Evolutionary conservation across 2,329 filamentous ascomycete species (phyloP).

Genomic region (Calonectria pteridis): DNA sequence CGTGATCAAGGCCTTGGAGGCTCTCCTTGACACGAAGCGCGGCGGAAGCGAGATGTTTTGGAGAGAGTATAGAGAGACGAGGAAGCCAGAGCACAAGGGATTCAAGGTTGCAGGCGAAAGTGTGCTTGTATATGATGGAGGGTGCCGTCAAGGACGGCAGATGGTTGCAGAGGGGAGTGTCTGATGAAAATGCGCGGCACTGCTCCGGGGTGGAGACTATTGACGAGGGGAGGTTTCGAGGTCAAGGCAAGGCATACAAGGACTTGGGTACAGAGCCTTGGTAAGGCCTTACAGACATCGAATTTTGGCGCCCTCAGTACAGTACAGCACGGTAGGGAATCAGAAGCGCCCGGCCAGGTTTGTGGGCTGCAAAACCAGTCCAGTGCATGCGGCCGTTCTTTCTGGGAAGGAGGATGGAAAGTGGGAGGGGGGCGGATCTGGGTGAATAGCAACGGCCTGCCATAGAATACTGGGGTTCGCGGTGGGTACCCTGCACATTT

Average conservation of each 20-base stretch:
- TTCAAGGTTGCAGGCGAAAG: conserved; percentile 57
- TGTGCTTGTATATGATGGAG: conserved; percentile 61
- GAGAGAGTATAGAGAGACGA: conserved; percentile 28
- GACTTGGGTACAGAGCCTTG: conserved; percentile 47
- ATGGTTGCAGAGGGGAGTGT: conserved; percentile 62
- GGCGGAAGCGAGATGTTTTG: conserved; percentile 30
- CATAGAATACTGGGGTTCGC: conserved; percentile 36
- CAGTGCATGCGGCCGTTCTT: conserved; percentile 61
- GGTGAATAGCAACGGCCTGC: conserved; percentile 42
- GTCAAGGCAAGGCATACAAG: conserved; percentile 55
- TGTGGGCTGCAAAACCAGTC: conserved; percentile 43
- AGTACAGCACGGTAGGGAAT: conserved; percentile 33
- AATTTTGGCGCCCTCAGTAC: conserved; percentile 45
- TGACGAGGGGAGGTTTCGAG: conserved; percentile 52
- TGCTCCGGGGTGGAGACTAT: conserved; percentile 59
- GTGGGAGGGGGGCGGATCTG: conserved; percentile 44
- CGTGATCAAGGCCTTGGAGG: conserved; percentile 27
- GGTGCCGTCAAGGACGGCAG: conserved; percentile 57
- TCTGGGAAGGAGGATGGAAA: conserved; percentile 62
- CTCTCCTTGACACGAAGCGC: conserved; percentile 32
- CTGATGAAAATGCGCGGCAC: conserved; percentile 62
- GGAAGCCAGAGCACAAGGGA: conserved; percentile 35
- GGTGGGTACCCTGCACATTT: conserved; percentile 39
- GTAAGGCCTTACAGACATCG: conserved; percentile 41
- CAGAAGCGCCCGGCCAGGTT: conserved; percentile 42